Evolutionary conservation across 768 basidiomycete genomes (phyloP).

Genomic region (Termitomyces sp.): DNA sequence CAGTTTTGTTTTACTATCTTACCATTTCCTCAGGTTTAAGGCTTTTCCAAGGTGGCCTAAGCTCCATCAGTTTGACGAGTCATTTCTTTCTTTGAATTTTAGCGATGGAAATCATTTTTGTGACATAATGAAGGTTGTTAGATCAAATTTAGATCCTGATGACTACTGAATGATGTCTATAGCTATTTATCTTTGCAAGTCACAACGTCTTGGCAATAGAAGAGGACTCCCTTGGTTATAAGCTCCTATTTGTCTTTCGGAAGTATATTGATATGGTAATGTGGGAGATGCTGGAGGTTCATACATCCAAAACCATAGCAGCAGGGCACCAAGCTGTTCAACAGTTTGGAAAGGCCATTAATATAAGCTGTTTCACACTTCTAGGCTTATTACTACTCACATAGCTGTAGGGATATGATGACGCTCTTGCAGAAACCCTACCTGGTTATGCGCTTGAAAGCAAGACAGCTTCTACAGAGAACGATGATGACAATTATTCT

Average conservation of each 20-base stretch:
- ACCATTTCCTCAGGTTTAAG: slow-evolving; percentile 13
- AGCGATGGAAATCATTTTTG: not conserved
- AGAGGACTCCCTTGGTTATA: slow-evolving; percentile 21
- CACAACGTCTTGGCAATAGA: not conserved
- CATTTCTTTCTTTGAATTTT: not conserved
- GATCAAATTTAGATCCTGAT: not conserved
- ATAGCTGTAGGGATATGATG: not conserved
- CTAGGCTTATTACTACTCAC: not conserved
- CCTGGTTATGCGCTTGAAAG: too few relatives aligned
- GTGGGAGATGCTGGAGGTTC: slow-evolving; percentile 29
- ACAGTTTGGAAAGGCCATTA: slow-evolving; percentile 19
- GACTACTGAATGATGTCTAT: too few relatives aligned
- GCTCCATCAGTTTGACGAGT: slow-evolving; percentile 30
- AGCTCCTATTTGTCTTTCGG: slow-evolving; percentile 24
- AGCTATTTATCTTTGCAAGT: too few relatives aligned
- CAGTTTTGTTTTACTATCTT: too few relatives aligned
- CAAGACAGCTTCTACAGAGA: too few relatives aligned
- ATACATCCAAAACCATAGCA: slow-evolving; percentile 29
- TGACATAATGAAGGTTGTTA: slow-evolving; percentile 1
- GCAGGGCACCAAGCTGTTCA: slow-evolving; percentile 22
- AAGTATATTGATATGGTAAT: slow-evolving; percentile 28
- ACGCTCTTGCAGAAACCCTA: not conserved
- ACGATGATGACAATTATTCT: too few relatives aligned
- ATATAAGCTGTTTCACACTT: slow-evolving; percentile 21
- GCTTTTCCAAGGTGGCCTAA: slow-evolving; percentile 30